phyloP scores from a whole-genome alignment of 257 asterid species.

The Solanum pimpinellifolium region DNA sequence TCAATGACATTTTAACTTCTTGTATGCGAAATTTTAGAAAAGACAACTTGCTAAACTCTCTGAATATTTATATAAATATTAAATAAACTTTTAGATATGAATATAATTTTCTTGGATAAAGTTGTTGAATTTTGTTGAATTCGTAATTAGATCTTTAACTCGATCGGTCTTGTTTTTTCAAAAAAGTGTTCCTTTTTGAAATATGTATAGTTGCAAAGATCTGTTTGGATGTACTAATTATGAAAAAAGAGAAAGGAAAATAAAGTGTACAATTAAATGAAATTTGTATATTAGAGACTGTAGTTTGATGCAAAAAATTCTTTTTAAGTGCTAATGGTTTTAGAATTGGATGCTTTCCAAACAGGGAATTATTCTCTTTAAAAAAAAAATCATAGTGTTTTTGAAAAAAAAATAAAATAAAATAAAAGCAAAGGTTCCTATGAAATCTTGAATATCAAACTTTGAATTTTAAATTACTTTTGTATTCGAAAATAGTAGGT shows the following conservation, averaged over 20 bases:
- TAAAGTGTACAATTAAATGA: neutral
- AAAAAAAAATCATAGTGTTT: neutral
- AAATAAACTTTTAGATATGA: too few relatives aligned
- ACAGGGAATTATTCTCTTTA: neutral
- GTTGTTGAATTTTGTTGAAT: neutral
- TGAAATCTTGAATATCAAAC: neutral
- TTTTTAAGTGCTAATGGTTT: neutral
- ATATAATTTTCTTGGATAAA: neutral
- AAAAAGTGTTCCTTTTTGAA: neutral
- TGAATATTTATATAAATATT: too few relatives aligned
- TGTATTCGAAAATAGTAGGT: neutral
- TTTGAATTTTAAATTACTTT: neutral
- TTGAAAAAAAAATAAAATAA: neutral
- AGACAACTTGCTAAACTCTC: neutral
- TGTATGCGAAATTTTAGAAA: neutral
- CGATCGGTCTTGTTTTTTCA: too few relatives aligned
- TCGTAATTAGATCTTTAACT: neutral
- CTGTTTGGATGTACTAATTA: neutral
- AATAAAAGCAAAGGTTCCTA: neutral
- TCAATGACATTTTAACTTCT: neutral
- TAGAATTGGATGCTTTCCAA: neutral
- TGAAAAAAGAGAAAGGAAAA: neutral
- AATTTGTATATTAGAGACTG: neutral
- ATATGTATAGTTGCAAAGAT: neutral
- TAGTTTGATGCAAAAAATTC: neutral